These are phyloP conservation scores for Phytophthora boehmeriae DNA, from an alignment of 352 stramenopile genomes.

Conservation along the genomic window DNA sequence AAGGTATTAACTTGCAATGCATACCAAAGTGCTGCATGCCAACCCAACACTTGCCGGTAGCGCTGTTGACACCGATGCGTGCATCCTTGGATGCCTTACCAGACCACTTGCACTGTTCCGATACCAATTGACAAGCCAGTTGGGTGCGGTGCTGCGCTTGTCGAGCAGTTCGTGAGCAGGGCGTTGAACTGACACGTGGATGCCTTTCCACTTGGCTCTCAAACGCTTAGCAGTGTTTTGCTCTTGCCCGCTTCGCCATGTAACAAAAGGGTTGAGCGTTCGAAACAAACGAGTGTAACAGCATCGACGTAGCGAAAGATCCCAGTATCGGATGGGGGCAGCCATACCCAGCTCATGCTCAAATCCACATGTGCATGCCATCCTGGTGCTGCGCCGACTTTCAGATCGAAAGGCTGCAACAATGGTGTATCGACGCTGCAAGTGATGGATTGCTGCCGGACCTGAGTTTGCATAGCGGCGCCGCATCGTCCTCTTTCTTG, in stretches of 20 bases:
- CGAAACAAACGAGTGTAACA: conserved; percentile 8
- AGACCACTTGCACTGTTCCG: too few relatives aligned
- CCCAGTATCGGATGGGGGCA: conserved; percentile 17
- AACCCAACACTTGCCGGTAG: too few relatives aligned
- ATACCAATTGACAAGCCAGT: background rate
- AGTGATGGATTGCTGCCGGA: background rate
- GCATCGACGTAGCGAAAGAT: conserved; percentile 36
- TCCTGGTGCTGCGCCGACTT: conserved; percentile 6
- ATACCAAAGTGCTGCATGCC: too few relatives aligned
- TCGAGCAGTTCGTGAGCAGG: conserved; percentile 13
- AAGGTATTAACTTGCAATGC: too few relatives aligned
- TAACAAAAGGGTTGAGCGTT: too few relatives aligned
- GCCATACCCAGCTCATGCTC: background rate
- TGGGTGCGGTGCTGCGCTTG: background rate
- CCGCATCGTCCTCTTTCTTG: conserved; percentile 21
- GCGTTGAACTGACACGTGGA: conserved; percentile 22
- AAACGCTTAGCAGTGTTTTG: background rate
- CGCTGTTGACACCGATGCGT: background rate
- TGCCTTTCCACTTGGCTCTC: conserved; percentile 13
- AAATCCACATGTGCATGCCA: conserved; percentile 6
- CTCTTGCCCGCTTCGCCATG: background rate
- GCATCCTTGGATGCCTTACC: background rate
- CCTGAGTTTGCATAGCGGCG: conserved; percentile 11
- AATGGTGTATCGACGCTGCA: background rate
- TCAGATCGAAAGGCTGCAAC: conserved; percentile 4